A percentile compares a stretch with the other conserved stretches of the same genome.
phyloP scores from a whole-genome alignment of 2,329 filamentous ascomycete genomes.

The Ophiostoma sp. region DNA sequence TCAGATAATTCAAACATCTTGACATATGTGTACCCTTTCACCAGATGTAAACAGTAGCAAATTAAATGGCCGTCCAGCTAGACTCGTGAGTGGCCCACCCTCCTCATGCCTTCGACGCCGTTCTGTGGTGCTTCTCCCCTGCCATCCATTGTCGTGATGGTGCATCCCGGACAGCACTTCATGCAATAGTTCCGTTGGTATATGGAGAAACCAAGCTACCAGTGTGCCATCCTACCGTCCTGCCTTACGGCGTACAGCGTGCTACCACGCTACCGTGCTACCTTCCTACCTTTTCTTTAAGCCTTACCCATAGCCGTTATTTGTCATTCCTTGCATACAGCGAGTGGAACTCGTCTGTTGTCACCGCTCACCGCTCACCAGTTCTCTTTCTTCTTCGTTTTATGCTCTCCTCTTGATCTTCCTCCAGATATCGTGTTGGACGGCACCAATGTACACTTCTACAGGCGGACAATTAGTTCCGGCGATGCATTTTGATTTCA shows the following conservation, averaged over 20 bases:
- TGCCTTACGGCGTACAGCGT: not conserved
- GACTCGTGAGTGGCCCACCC: not conserved
- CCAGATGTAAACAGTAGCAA: not conserved
- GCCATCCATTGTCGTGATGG: not conserved
- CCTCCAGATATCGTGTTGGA: not conserved
- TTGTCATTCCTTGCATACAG: not conserved
- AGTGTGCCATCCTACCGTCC: no score
- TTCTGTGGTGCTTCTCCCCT: not conserved
- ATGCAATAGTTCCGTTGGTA: not conserved
- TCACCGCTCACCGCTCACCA: conserved; percentile 4
- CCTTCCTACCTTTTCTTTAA: not conserved
- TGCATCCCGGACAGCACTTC: not conserved
- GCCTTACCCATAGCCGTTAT: not conserved
- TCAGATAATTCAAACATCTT: no score
- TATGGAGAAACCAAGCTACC: not conserved
- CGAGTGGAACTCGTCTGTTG: not conserved
- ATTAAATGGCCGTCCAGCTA: not conserved
- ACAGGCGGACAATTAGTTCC: not conserved
- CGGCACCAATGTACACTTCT: not conserved
- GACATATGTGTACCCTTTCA: no score
- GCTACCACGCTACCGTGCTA: not conserved
- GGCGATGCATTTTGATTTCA: not conserved
- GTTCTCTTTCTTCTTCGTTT: not conserved
- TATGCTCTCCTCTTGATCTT: not conserved
- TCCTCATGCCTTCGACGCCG: not conserved